Evolutionary conservation across 305 asterid species (phyloP).

Genomic region (Fraxinus xanthoxyloides): DNA sequence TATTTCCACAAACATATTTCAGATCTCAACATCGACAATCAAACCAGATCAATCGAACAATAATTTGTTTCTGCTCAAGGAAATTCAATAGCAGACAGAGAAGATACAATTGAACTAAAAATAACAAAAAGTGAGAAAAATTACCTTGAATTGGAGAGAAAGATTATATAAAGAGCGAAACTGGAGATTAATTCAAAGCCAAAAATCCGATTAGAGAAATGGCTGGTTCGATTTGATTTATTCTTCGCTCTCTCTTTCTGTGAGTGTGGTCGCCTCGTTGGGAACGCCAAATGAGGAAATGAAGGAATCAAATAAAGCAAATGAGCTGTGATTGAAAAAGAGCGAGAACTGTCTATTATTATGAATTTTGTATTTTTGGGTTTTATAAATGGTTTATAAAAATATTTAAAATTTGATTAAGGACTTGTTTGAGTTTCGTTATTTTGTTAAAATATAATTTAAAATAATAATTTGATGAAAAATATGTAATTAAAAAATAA

Average conservation of each 20-base stretch:
- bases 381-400: too few species aligned
- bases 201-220: background rate
- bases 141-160: background rate
- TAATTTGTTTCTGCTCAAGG: background rate
- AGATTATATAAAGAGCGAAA: background rate
- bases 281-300: background rate
- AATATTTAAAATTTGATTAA: too few species aligned
- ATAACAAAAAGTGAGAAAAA: background rate
- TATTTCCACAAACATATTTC: background rate
- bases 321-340: background rate
- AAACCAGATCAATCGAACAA: background rate
- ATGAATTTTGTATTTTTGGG: background rate
- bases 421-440: too few species aligned
- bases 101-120: background rate
- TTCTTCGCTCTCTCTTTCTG: background rate
- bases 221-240: background rate
- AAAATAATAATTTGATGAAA: too few species aligned
- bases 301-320: background rate
- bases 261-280: background rate
- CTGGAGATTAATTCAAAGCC: background rate
- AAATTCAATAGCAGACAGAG: background rate
- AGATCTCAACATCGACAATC: background rate
- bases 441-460: too few species aligned
- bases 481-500: too few species aligned
- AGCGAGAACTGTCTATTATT: background rate